Base-by-base conservation (phyloP, 1,139 yeast species). In the Nadsonia starkeyi-henricii region DNA sequence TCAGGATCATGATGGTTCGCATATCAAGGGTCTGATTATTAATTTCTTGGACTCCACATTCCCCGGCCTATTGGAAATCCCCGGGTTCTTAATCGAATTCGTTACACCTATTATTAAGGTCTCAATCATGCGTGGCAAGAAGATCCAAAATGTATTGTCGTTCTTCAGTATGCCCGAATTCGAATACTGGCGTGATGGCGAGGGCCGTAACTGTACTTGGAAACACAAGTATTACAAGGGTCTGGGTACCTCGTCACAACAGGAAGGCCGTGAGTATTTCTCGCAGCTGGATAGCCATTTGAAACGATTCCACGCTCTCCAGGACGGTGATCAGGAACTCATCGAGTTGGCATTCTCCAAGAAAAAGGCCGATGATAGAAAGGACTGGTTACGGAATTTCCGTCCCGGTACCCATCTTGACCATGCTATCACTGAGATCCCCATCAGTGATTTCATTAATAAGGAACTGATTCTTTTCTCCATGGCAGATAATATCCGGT, bases 1-100 rank as follows among this genome's bases (percentile, higher is more conserved):
- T 84, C 99, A 93, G 68, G 99, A 93, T 85, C 96, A 89, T 60
- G 99, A 93, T 74, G 99, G 99, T 52, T 85, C 95, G 20, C 99
- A 93, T 70, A 93, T 93, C 62, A 93, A 93, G 64, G 99, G 99
- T 54, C 75, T 93, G 58, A 78, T 93, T 54, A 93, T 93, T 60
- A 93, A 93, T 63, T 93, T 91, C 62, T 69, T 93, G 52, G 97
- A 91, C 64, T 77, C 93, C 3, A 84, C 95, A 45, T 93, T 93
- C 69, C 98, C 98, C 1, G 98, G 97, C 1, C 70, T 93, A 55
- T 71, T 93, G 43, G 84, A 83, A 53, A 76, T 91, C 47, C 96
- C 97, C 0, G 97, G 96, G 0, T 93, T 93, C 58, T 70, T 93
- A 57, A 74, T 88, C 42, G 98, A 91, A 62, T 93, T 93, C 59